Conservation (phyloP, 768 basidiomycete species). For the Tylopilus balloui region DNA sequence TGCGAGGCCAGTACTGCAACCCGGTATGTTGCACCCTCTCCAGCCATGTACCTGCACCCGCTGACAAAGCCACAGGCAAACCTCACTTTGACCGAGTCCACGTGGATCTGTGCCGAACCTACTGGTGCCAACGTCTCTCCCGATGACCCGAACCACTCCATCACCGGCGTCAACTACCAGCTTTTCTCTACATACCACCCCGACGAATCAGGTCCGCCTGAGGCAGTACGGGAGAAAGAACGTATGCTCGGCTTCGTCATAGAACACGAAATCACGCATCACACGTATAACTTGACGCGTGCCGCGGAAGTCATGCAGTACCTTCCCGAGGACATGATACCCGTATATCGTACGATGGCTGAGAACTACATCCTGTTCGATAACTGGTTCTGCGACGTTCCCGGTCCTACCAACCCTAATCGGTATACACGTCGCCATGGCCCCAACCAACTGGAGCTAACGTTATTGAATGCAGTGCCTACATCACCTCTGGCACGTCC, state of each 20-base stretch:
- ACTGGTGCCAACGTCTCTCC: slow-evolving; percentile 18
- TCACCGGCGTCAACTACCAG: slow-evolving; percentile 23
- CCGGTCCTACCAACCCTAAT: slow-evolving; percentile 26
- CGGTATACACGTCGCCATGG: slow-evolving; percentile 5
- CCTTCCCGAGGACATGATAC: slow-evolving; percentile 23
- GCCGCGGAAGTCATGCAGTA: slow-evolving; percentile 20
- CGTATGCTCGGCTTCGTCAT: slow-evolving; percentile 22
- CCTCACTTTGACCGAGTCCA: slow-evolving; percentile 7
- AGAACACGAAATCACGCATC: slow-evolving; percentile 17
- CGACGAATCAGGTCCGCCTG: slow-evolving; percentile 9
- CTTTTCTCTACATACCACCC: slow-evolving; percentile 23
- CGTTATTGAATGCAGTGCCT: slow-evolving; percentile 14
- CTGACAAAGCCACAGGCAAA: slow-evolving; percentile 10
- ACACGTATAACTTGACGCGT: slow-evolving; percentile 9
- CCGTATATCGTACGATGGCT: slow-evolving; percentile 21
- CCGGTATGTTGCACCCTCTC: slow-evolving; percentile 11
- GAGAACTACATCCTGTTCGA: slow-evolving; percentile 25
- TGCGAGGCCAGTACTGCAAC: slow-evolving; percentile 20
- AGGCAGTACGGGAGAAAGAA: slow-evolving; percentile 3
- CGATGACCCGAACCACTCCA: slow-evolving; percentile 24
- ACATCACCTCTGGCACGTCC: slow-evolving; percentile 26
- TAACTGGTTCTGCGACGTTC: slow-evolving; percentile 24
- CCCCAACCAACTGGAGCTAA: background rate
- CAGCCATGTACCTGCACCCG: background rate
- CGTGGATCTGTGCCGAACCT: slow-evolving; percentile 18